Evolutionary conservation across 345 rosid genomes (phyloP).

Genomic region (Nasturtium officinale): DNA sequence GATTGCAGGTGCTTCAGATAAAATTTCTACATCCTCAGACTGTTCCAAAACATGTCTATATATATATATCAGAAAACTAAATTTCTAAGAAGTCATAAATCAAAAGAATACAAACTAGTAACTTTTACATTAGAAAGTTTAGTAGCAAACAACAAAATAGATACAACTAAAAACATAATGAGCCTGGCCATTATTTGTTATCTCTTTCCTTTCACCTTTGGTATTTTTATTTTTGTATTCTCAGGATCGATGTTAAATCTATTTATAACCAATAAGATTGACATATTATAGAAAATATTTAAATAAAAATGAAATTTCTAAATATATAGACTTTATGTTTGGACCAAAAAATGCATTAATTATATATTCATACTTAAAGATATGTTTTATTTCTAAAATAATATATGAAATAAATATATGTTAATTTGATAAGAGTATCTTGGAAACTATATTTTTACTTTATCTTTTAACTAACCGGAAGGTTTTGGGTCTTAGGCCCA

Average conservation of each 20-base stretch:
- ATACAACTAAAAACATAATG: background rate
- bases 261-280: constrained; percentile 22
- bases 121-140: constrained; percentile 25
- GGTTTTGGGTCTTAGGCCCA: too few relatives aligned
- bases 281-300: constrained; percentile 22
- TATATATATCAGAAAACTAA: background rate
- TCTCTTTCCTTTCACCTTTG: background rate
- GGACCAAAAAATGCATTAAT: background rate
- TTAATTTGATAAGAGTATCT: too few relatives aligned
- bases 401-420: too few relatives aligned
- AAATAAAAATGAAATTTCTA: background rate
- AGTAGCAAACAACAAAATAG: constrained; percentile 18
- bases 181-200: constrained; percentile 1
- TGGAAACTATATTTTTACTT: too few relatives aligned
- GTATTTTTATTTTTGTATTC: background rate
- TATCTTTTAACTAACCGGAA: too few relatives aligned
- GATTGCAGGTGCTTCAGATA: background rate
- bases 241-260: background rate
- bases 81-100: background rate
- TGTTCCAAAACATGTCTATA: background rate
- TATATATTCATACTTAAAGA: too few relatives aligned
- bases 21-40: constrained; percentile 14
- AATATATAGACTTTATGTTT: background rate
- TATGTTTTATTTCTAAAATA: too few relatives aligned
- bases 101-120: background rate